Evolutionary conservation across 495 filamentous ascomycete genomes (phyloP), one percentile per base, ranked within the genome.

Genomic region (Daldinia caldariorum): DNA sequence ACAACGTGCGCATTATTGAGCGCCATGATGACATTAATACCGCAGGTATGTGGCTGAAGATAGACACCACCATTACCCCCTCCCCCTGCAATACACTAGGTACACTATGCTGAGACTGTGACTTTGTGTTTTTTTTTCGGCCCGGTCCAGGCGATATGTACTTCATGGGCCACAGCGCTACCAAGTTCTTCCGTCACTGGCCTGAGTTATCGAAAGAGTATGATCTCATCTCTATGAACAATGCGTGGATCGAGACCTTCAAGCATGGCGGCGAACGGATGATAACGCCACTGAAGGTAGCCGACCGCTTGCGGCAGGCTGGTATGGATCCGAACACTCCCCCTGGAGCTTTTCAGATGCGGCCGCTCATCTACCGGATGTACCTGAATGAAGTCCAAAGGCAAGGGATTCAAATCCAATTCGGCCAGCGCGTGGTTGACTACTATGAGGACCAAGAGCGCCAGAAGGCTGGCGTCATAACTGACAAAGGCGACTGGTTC

Each of bases 1-100:
- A 91, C 64, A 84, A 81, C 49, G 89, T 90, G 35, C 73, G 78
- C 37, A 75, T 89, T 26, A 71, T 88, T n/a, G 87, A 89, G 74
- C 79, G 82, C 41, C 79, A 82, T 61, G 62, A 70, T 43, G 73
- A 79, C 26, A 79, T 81, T 59, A 81, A 79, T 60, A 80, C 80
- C 3, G 77, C 76, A 16, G 79, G 78, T 81, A 50, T 47, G 63
- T 56, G 22, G 13, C 47, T 47, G 29, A n/a, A 41, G 16, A 37
- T 53, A 62, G 8, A 26, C 34, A 45, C 37, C 39, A 22, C 20
- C 6, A 29, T 35, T 38, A 12, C 37, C 37, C 10, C 37, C 37
- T 4, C 4, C 18, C 18, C 43, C 16, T 22, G 43, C 43, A 10
- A 12, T 10, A 20, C 18, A n/a, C 14, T 58, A 26, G 26, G 26